A percentile compares a stretch with the other conserved stretches of the same genome.
These are phyloP conservation scores for Talaromyces sp. DNA, from an alignment of 2,329 filamentous ascomycete species.

Conservation along the genomic window DNA sequence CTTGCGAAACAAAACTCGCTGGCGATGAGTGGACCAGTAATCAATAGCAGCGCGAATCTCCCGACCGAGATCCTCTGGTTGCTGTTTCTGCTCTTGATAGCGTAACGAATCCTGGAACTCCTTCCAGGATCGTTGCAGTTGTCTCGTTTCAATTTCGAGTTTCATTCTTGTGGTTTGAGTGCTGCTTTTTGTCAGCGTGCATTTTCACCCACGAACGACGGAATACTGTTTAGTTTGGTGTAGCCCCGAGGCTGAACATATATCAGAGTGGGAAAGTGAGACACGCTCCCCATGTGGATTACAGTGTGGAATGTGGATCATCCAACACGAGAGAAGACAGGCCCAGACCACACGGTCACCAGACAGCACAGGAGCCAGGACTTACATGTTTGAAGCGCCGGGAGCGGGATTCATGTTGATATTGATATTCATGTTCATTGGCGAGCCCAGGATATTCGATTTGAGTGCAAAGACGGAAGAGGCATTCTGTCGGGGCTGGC, in stretches of 20 bases:
- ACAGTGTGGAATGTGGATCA: slow-evolving; percentile 4
- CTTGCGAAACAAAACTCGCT: slow-evolving; percentile 26
- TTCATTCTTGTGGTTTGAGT: slow-evolving; percentile 17
- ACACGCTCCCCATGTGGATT: slow-evolving; percentile 1
- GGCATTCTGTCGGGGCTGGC: slow-evolving; percentile 8
- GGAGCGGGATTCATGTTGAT: background rate
- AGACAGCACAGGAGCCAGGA: background rate
- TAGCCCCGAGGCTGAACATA: background rate
- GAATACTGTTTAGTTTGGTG: background rate
- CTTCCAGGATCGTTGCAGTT: slow-evolving; percentile 37
- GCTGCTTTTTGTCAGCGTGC: background rate
- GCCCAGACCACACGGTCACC: background rate
- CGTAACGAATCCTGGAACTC: slow-evolving; percentile 31
- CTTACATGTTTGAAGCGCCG: background rate
- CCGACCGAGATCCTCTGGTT: slow-evolving; percentile 27
- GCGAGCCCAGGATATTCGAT: background rate
- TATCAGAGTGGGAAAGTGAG: slow-evolving; percentile 4
- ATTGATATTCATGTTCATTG: background rate
- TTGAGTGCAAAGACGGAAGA: slow-evolving; percentile 9
- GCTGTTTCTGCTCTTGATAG: slow-evolving; percentile 28
- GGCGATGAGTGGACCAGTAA: slow-evolving; percentile 28
- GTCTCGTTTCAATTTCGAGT: slow-evolving; percentile 39
- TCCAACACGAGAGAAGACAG: background rate
- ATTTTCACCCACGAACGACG: background rate
- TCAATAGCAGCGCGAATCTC: slow-evolving; percentile 29